A percentile compares a stretch with the other conserved stretches of the same genome.
Conservation (phyloP, 2,329 filamentous ascomycete genomes). For the Byssoonygena ceratinophila region DNA sequence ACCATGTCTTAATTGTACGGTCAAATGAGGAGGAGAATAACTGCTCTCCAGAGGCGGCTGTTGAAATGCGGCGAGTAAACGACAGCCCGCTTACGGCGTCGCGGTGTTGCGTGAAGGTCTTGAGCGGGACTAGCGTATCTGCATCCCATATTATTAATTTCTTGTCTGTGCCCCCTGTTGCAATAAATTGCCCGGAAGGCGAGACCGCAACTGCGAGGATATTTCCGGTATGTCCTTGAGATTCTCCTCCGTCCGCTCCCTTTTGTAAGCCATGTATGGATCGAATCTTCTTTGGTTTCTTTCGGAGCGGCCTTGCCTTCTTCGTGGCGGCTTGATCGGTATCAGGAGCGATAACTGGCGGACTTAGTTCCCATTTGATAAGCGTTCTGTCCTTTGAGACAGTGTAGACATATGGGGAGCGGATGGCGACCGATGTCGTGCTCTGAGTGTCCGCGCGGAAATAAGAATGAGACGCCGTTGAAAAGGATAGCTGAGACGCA, state of each 20-base stretch:
- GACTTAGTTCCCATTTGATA: slow-evolving; percentile 78
- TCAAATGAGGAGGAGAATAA: slow-evolving; percentile 85
- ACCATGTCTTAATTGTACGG: slow-evolving; percentile 92
- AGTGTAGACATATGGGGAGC: slow-evolving; percentile 74
- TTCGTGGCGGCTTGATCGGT: slow-evolving; percentile 48
- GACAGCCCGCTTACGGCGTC: slow-evolving; percentile 75
- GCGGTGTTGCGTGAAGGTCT: slow-evolving; percentile 82
- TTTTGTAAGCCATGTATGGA: slow-evolving; percentile 41
- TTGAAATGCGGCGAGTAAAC: slow-evolving; percentile 65
- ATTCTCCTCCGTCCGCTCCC: slow-evolving; percentile 30
- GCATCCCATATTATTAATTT: slow-evolving; percentile 84
- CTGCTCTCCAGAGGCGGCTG: slow-evolving; percentile 56
- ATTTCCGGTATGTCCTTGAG: slow-evolving; percentile 64
- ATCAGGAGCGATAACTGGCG: slow-evolving; percentile 22
- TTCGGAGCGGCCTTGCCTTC: slow-evolving; percentile 42
- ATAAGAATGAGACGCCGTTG: slow-evolving; percentile 54
- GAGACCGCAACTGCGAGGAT: slow-evolving; percentile 82
- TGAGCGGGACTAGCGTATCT: slow-evolving; percentile 62
- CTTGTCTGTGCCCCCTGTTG: slow-evolving; percentile 76
- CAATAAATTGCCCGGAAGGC: slow-evolving; percentile 79
- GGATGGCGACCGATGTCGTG: slow-evolving; percentile 69
- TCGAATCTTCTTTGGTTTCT: slow-evolving; percentile 38
- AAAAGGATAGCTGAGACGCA: slow-evolving; percentile 61
- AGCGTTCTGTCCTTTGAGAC: slow-evolving; percentile 74
- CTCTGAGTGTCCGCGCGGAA: slow-evolving; percentile 69